A percentile compares a stretch with the other conserved stretches of the same genome.
Conservation (phyloP, 2,329 filamentous ascomycete species). For the Scedosporium aurantiacum region DNA sequence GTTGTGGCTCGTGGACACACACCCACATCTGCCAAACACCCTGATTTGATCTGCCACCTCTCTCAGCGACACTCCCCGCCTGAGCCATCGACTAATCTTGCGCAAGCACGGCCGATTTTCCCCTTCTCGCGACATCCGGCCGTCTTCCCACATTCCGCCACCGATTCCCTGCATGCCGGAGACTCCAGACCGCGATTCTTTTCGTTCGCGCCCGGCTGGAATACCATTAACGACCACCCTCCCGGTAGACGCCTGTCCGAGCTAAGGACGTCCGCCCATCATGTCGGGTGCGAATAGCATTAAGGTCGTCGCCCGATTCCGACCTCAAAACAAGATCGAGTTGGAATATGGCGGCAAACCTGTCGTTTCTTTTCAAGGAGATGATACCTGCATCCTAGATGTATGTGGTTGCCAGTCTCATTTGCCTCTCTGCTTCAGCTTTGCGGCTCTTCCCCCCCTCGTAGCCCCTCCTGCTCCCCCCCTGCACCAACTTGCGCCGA, state of each 20-base stretch:
- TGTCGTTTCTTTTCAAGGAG: slow-evolving; percentile 78
- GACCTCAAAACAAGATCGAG: slow-evolving; percentile 93
- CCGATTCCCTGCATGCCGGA: neutral
- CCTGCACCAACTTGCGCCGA: neutral
- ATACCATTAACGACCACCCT: neutral
- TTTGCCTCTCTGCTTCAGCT: neutral
- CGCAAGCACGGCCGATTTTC: slow-evolving; percentile 1
- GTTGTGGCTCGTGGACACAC: neutral
- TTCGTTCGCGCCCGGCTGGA: neutral
- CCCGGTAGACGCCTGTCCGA: neutral
- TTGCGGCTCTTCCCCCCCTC: slow-evolving; percentile 6
- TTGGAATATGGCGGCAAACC: slow-evolving; percentile 81
- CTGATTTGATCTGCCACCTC: neutral
- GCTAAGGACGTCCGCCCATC: slow-evolving; percentile 16
- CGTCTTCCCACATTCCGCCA: neutral
- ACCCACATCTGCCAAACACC: neutral
- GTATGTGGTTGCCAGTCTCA: slow-evolving; percentile 41
- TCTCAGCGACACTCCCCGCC: neutral
- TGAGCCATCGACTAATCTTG: neutral
- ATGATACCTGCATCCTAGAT: slow-evolving; percentile 78
- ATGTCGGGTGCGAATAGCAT: slow-evolving; percentile 53
- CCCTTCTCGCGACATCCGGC: slow-evolving; percentile 1
- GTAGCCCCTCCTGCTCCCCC: neutral
- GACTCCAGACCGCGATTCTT: neutral
- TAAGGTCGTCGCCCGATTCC: slow-evolving; percentile 94